Conservation (phyloP, 2,329 filamentous ascomycete genomes). For the Aspergillus spinulosporus region DNA sequence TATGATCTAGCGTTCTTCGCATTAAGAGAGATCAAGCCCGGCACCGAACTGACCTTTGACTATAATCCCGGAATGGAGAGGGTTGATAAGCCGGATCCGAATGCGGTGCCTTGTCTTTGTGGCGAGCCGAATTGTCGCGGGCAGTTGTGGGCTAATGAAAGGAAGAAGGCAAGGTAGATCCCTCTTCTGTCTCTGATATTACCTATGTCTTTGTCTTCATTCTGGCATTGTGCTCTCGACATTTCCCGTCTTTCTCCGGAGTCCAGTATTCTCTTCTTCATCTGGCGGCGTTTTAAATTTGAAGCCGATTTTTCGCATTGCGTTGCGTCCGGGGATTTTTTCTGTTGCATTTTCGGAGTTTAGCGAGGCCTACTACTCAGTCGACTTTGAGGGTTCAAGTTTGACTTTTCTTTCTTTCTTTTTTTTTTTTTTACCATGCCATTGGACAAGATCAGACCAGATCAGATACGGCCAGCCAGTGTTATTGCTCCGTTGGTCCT, state of each 20-base stretch:
- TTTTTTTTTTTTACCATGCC: no score
- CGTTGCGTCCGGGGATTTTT: background rate
- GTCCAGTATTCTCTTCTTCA: background rate
- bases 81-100: conserved; percentile 34
- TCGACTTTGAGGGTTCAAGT: no score
- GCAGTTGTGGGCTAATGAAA: conserved; percentile 45
- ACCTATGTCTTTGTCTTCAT: background rate
- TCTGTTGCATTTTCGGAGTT: background rate
- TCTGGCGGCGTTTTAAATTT: background rate
- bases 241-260: background rate
- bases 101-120: conserved; percentile 46
- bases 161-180: conserved; percentile 30
- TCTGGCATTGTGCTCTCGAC: background rate
- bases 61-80: conserved; percentile 42
- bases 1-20: conserved; percentile 53
- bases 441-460: background rate
- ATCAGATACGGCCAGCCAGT: background rate
- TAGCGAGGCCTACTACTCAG: no score
- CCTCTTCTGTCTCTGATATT: background rate
- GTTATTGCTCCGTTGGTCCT: background rate
- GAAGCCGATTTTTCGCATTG: background rate
- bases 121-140: conserved; percentile 46
- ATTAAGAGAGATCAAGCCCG: conserved; percentile 41
- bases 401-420: no score
- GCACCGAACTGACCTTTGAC: conserved; percentile 50